These are phyloP conservation scores for Phylloporus sp. DNA, from an alignment of 768 basidiomycete species.

Conservation along the genomic window DNA sequence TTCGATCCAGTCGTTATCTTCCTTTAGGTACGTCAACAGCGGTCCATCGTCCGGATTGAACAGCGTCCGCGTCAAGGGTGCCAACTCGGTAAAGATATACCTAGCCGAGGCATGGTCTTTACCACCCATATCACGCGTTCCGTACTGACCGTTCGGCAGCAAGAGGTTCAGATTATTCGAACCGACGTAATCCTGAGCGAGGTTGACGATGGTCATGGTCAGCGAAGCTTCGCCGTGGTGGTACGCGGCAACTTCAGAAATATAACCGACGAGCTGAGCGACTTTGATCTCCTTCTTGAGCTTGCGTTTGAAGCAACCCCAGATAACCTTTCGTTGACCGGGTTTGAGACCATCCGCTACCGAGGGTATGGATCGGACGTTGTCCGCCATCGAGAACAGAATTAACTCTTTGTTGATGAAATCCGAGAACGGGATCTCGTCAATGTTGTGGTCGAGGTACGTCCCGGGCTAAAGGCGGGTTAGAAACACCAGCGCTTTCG, in stretches of 20 bases:
- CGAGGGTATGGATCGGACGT: constrained; percentile 95
- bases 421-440: constrained; percentile 82
- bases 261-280: constrained; percentile 92
- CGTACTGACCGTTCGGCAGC: constrained; percentile 88
- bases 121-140: constrained; percentile 88
- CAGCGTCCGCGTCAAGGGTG: constrained; percentile 65
- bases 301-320: constrained; percentile 94
- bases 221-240: constrained; percentile 94
- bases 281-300: constrained; percentile 92
- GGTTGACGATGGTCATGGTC: constrained; percentile 82
- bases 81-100: constrained; percentile 88
- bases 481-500: too few species aligned
- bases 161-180: constrained; percentile 93
- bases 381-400: constrained; percentile 99
- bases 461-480: constrained; percentile 73
- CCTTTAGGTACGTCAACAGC: constrained; percentile 76
- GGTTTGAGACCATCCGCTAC: constrained; percentile 94
- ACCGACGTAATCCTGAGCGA: constrained; percentile 93
- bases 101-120: constrained; percentile 96
- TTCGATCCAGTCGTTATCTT: constrained; percentile 83
- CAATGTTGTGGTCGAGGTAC: constrained; percentile 81
- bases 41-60: constrained; percentile 85
- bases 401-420: constrained; percentile 99
- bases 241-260: constrained; percentile 90
- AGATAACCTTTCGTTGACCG: constrained; percentile 94